A percentile compares a stretch with the other conserved stretches of the same genome.
phyloP scores from a whole-genome alignment of 169 alveolate genomes.

The Cystoisospora suis region DNA sequence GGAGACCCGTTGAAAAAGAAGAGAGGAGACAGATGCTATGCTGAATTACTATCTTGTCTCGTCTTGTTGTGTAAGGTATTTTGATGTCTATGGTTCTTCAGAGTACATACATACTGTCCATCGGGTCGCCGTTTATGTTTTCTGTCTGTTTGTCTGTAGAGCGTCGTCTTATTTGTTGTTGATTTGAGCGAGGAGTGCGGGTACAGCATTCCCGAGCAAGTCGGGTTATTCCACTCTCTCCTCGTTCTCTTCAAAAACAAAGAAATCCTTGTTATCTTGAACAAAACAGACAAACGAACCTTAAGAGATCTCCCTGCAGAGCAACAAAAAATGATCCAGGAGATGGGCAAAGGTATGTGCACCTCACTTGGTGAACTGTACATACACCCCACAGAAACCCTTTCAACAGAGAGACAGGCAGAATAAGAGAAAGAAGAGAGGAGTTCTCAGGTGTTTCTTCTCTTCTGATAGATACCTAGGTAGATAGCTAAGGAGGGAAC shows the following conservation, averaged over 20 bases:
- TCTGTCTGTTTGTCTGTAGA: too few species aligned
- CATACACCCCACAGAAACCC: neutral
- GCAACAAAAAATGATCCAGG: slow-evolving; percentile 81
- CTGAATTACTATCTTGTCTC: too few species aligned
- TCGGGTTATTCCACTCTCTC: slow-evolving; percentile 91
- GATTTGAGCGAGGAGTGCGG: slow-evolving; percentile 98
- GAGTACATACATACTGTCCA: too few species aligned
- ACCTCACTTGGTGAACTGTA: slow-evolving; percentile 38
- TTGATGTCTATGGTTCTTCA: too few species aligned
- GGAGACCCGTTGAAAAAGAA: too few species aligned
- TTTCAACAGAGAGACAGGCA: neutral
- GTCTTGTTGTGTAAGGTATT: too few species aligned
- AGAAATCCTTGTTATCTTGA: slow-evolving; percentile 93
- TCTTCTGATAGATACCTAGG: too few species aligned
- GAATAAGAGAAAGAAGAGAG: neutral
- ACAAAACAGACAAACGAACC: slow-evolving; percentile 92
- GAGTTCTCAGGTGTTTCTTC: neutral
- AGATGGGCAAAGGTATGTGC: slow-evolving; percentile 71
- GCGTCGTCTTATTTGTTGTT: slow-evolving; percentile 85
- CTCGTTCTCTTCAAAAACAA: slow-evolving; percentile 94
- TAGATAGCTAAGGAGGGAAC: too few species aligned
- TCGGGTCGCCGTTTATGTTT: too few species aligned
- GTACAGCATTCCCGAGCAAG: slow-evolving; percentile 92
- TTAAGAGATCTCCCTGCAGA: slow-evolving; percentile 83
- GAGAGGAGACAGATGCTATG: too few species aligned